phyloP scores from a whole-genome alignment of 2,329 filamentous ascomycete species.

The Xylaria multiplex region DNA sequence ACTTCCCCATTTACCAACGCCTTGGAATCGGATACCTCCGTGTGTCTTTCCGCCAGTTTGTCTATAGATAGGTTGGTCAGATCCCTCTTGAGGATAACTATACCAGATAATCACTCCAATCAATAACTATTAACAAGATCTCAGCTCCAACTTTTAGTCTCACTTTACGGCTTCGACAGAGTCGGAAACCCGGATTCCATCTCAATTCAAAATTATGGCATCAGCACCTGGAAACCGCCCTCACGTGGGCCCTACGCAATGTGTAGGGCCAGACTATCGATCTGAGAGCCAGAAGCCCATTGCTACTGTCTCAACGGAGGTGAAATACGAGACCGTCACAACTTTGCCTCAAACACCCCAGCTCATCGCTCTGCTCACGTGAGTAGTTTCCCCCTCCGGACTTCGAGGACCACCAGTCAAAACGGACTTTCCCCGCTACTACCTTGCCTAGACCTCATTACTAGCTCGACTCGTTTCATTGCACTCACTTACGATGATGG shows the following conservation, averaged over 20 bases:
- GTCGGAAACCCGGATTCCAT: conserved; percentile 3
- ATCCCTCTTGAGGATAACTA: conserved; percentile 13
- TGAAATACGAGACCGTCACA: conserved; percentile 86
- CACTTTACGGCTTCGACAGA: not conserved
- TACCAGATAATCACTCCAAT: conserved; percentile 5
- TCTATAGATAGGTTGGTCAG: conserved; percentile 24
- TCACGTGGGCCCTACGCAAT: conserved; percentile 62
- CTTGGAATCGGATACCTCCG: conserved; percentile 3
- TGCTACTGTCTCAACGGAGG: conserved; percentile 86
- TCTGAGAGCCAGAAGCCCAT: conserved; percentile 80
- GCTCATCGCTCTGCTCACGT: conserved; percentile 97
- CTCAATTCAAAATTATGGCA: conserved; percentile 53
- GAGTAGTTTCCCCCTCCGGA: conserved; percentile 58
- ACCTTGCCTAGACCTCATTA: not conserved
- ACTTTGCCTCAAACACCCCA: conserved; percentile 93
- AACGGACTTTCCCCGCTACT: conserved; percentile 7
- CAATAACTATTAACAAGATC: conserved; percentile 24
- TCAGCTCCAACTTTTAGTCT: not conserved
- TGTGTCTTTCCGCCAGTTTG: not conserved
- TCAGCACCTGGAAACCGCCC: conserved; percentile 47
- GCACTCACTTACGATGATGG: conserved; percentile 29
- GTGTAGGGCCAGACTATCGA: conserved; percentile 83
- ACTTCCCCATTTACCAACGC: not conserved
- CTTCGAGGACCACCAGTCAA: conserved; percentile 7
- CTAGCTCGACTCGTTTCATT: conserved; percentile 2